phyloP scores from a whole-genome alignment of 2,329 filamentous ascomycete species.

The Trichophyton schoenleinii region DNA sequence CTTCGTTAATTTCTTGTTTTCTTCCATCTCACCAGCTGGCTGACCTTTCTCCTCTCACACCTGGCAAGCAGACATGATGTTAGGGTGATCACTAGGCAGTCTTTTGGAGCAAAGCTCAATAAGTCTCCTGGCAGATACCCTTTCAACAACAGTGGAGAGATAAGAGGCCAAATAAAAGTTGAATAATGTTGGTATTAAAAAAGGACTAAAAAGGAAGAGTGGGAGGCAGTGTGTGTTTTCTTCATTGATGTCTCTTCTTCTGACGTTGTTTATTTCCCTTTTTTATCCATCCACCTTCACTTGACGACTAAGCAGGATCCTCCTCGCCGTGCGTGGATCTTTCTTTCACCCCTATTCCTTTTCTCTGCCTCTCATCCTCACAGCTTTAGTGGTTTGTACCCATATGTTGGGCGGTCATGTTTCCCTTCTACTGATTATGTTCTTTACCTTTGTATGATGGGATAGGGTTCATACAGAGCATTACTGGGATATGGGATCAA shows the following conservation, averaged over 20 bases:
- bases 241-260: not conserved
- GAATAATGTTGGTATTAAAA: not conserved
- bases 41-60: not conserved
- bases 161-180: not conserved
- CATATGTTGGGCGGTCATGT: not conserved
- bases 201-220: conserved; percentile 8
- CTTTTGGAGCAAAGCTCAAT: not conserved
- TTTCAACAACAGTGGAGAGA: not conserved
- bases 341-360: not conserved
- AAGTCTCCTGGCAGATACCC: not conserved
- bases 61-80: not conserved
- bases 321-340: not conserved
- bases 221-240: not conserved
- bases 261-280: not conserved
- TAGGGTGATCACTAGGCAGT: not conserved
- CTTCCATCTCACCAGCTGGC: not conserved
- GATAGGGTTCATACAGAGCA: not conserved
- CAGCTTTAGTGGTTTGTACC: not conserved
- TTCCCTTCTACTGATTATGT: not conserved
- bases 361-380: not conserved
- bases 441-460: not conserved
- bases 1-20: not conserved
- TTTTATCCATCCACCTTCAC: not conserved
- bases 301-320: not conserved
- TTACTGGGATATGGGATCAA: not conserved